phyloP scores from a whole-genome alignment of 768 basidiomycete species.

The Xanthoconium stramineum region DNA sequence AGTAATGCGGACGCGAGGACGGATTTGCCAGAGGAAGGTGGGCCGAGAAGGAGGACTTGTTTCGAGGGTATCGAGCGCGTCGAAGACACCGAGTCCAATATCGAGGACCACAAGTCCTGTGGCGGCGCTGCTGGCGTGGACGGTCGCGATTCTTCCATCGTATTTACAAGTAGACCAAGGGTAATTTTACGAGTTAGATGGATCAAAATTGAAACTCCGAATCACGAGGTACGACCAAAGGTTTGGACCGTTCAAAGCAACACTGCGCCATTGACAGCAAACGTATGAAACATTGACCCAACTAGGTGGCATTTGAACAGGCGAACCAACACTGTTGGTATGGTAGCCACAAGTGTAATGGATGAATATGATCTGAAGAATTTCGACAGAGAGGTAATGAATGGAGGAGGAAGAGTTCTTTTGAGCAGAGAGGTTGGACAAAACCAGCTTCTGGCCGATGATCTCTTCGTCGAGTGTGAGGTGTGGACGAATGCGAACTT shows the following conservation, averaged over 20 bases:
- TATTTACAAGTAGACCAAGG: background rate
- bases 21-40: slow-evolving; percentile 76
- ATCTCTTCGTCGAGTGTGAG: background rate
- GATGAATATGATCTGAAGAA: too few species aligned
- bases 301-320: too few species aligned
- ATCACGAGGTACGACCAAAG: too few species aligned
- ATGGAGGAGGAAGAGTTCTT: background rate
- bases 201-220: slow-evolving; percentile 27
- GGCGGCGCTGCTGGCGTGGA: slow-evolving; percentile 73
- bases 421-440: too few species aligned
- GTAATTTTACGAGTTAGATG: background rate
- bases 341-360: too few species aligned
- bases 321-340: too few species aligned
- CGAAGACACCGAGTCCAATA: slow-evolving; percentile 82
- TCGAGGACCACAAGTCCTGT: slow-evolving; percentile 88
- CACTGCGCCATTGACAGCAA: too few species aligned
- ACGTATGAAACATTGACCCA: too few species aligned
- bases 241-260: too few species aligned
- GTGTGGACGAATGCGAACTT: too few species aligned
- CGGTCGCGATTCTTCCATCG: slow-evolving; percentile 48
- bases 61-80: slow-evolving; percentile 81
- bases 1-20: slow-evolving; percentile 68
- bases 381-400: background rate
- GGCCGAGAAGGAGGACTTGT: slow-evolving; percentile 81
- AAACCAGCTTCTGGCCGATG: background rate